phyloP scores from a whole-genome alignment of 345 rosid species.

The Atalantia buxifolia region DNA sequence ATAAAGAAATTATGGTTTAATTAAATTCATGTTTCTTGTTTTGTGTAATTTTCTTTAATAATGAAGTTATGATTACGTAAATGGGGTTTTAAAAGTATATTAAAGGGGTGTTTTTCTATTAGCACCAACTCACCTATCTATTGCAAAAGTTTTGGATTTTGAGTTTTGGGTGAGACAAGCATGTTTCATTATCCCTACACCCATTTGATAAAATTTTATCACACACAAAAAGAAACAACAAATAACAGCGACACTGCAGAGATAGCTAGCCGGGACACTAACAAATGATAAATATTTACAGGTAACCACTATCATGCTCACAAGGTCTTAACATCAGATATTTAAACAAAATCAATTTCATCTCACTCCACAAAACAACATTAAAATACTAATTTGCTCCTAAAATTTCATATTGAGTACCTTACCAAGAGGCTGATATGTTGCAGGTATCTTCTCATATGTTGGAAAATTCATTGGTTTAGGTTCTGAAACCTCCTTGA shows the following conservation, averaged over 20 bases:
- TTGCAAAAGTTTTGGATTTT: too few species aligned
- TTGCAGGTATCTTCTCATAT: slow-evolving; percentile 4
- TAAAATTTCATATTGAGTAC: slow-evolving; percentile 49
- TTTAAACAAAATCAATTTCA: background rate
- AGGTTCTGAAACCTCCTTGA: slow-evolving; percentile 33
- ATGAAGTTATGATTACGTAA: too few species aligned
- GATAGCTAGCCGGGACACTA: background rate
- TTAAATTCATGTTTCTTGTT: too few species aligned
- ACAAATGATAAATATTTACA: background rate
- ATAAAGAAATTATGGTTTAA: too few species aligned
- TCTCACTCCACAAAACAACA: background rate
- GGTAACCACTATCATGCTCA: background rate
- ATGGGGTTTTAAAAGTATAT: too few species aligned
- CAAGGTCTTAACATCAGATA: background rate
- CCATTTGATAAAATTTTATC: background rate
- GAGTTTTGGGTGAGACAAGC: too few species aligned
- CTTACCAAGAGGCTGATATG: slow-evolving; percentile 41
- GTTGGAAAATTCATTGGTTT: slow-evolving; percentile 15
- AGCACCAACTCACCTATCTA: too few species aligned
- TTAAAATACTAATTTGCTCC: background rate
- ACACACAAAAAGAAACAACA: background rate
- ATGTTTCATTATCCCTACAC: too few species aligned
- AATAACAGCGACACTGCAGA: background rate
- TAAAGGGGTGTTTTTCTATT: too few species aligned
- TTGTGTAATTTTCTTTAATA: too few species aligned